phyloP scores from a whole-genome alignment of 345 rosid species.

The Lepidium didymum region DNA sequence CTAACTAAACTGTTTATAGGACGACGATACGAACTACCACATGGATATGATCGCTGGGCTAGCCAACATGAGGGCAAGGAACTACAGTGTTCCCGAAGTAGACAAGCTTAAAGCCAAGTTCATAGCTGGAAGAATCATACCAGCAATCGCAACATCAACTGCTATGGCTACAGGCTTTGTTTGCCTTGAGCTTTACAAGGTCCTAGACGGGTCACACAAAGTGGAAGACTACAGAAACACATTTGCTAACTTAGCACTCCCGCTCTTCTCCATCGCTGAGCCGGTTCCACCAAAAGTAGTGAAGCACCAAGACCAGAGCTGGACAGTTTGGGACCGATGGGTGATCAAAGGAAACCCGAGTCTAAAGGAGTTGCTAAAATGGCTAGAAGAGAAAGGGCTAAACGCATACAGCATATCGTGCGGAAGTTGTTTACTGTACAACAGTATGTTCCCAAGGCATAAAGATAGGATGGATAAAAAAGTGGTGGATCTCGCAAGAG shows the following conservation, averaged over 20 bases:
- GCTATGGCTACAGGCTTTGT: constrained; percentile 99
- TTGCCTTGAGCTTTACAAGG: constrained; percentile 95
- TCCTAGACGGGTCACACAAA: constrained; percentile 63
- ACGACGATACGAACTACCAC: constrained; percentile 95
- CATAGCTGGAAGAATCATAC: constrained; percentile 98
- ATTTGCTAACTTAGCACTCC: constrained; percentile 91
- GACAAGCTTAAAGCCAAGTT: constrained; percentile 98
- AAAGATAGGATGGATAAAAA: constrained; percentile 73
- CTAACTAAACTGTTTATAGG: constrained; percentile 41
- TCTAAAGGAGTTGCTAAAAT: constrained; percentile 58
- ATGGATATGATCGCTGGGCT: constrained; percentile 97
- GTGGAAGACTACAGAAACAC: constrained; percentile 94
- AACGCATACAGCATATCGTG: constrained; percentile 90
- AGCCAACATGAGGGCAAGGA: constrained; percentile 99
- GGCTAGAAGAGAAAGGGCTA: constrained; percentile 75
- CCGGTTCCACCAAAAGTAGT: constrained; percentile 91
- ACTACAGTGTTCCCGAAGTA: constrained; percentile 91
- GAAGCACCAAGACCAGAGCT: constrained; percentile 74
- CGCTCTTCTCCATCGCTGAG: constrained; percentile 93
- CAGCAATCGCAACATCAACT: constrained; percentile 95
- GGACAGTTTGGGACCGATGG: constrained; percentile 99
- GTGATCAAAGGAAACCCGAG: constrained; percentile 63
- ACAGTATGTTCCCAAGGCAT: constrained; percentile 84
- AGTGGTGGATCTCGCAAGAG: constrained; percentile 74
- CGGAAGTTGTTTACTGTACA: constrained; percentile 80